These are phyloP conservation scores for Magnusiomyces fungicola DNA, from an alignment of 1,139 yeast genomes.

Conservation along the genomic window DNA sequence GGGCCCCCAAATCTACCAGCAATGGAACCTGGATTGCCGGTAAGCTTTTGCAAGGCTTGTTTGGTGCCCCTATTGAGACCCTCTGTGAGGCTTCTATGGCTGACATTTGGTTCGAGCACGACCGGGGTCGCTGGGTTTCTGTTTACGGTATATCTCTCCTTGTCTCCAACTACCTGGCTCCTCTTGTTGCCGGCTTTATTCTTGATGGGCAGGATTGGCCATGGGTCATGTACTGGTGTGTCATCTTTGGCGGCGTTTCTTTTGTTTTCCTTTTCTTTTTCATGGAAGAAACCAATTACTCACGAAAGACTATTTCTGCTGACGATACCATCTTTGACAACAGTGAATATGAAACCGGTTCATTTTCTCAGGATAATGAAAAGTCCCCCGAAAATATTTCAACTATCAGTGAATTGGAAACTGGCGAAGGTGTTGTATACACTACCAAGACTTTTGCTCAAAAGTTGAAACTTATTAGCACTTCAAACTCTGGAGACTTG, in stretches of 20 bases:
- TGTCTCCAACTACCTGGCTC: constrained; percentile 71
- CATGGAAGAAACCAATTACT: constrained; percentile 69
- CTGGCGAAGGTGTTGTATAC: constrained; percentile 6
- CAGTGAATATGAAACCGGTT: neutral
- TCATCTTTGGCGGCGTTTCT: constrained; percentile 54
- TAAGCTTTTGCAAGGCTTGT: constrained; percentile 41
- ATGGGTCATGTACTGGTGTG: constrained; percentile 81
- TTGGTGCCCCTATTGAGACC: constrained; percentile 50
- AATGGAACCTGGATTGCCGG: constrained; percentile 36
- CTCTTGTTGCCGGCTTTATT: constrained; percentile 67
- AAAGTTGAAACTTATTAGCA: constrained; percentile 32
- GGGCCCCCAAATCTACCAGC: constrained; percentile 29
- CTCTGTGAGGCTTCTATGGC: constrained; percentile 41
- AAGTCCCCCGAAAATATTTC: constrained; percentile 10
- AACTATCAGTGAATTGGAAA: constrained; percentile 11
- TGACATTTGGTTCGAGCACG: constrained; percentile 57
- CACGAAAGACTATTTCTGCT: constrained; percentile 35
- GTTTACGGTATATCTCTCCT: constrained; percentile 71
- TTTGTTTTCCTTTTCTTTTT: constrained; percentile 47
- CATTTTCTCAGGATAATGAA: neutral
- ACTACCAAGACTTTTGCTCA: constrained; percentile 25
- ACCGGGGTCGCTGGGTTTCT: constrained; percentile 65
- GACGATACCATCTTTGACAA: constrained; percentile 15
- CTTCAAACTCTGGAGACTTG: constrained; percentile 16
- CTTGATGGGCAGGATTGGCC: constrained; percentile 51